A percentile compares a stretch with the other conserved stretches of the same genome.
These are phyloP conservation scores for Aspergillus intermedius DNA, from an alignment of 2,329 filamentous ascomycete species.

Conservation along the genomic window DNA sequence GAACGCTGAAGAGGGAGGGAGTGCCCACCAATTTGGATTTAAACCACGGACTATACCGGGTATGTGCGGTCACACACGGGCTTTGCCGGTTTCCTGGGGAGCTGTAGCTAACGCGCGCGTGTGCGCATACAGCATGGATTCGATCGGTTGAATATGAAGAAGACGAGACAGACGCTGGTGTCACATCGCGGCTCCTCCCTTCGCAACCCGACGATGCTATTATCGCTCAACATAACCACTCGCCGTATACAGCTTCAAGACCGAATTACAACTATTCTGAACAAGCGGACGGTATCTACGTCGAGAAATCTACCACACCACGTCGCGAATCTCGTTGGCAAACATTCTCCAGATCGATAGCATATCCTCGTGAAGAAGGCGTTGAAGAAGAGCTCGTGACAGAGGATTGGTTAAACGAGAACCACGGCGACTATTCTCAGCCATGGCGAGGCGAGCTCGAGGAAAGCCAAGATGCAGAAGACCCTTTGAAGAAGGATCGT, in stretches of 20 bases:
- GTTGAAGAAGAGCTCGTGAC: conserved; percentile 37
- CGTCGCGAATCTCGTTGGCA: conserved; percentile 42
- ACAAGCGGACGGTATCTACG: conserved; percentile 4
- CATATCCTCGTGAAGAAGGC: conserved; percentile 34
- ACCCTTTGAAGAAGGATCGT: conserved; percentile 43
- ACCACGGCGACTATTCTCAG: conserved; percentile 39
- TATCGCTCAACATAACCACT: conserved; percentile 43
- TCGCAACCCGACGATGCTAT: conserved; percentile 33
- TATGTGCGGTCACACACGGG: conserved; percentile 14
- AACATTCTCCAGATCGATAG: conserved; percentile 37
- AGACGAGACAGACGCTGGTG: conserved; percentile 30
- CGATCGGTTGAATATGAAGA: conserved; percentile 33
- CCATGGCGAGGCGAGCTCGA: conserved; percentile 48
- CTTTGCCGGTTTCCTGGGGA: not conserved
- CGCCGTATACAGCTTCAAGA: conserved; percentile 27
- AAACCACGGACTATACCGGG: conserved; percentile 33
- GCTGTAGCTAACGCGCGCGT: not conserved
- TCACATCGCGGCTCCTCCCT: conserved; percentile 30
- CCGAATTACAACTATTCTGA: conserved; percentile 9
- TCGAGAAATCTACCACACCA: not conserved
- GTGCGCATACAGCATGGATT: conserved; percentile 34
- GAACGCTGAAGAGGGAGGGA: conserved; percentile 7
- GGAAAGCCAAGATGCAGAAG: conserved; percentile 47
- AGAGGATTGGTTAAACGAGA: conserved; percentile 40
- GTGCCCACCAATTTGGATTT: conserved; percentile 1